These are phyloP conservation scores for Niebla homalea DNA, from an alignment of 495 filamentous ascomycete genomes.

Conservation along the genomic window DNA sequence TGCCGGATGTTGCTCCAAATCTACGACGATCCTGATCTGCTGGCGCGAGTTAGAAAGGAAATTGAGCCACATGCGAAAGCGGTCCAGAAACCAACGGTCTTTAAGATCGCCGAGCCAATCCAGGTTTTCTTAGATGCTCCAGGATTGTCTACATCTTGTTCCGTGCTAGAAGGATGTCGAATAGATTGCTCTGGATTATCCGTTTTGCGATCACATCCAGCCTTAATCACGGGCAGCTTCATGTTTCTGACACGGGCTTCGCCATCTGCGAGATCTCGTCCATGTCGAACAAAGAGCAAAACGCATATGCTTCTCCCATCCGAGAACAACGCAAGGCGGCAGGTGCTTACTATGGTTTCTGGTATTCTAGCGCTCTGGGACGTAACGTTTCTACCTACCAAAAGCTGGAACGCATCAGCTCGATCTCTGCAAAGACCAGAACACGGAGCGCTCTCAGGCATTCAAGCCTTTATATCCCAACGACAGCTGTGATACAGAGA, in stretches of 20 bases:
- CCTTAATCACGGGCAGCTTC: too few relatives aligned
- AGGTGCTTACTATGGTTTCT: conserved; percentile 28
- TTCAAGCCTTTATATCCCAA: too few relatives aligned
- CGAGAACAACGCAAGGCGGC: too few relatives aligned
- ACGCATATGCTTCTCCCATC: too few relatives aligned
- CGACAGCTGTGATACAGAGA: too few relatives aligned
- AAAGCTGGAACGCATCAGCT: not conserved
- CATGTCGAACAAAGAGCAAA: too few relatives aligned
- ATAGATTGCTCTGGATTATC: too few relatives aligned
- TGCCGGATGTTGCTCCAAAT: conserved; percentile 48
- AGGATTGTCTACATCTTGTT: conserved; percentile 33
- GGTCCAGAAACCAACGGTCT: conserved; percentile 31
- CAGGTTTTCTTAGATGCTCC: conserved; percentile 34
- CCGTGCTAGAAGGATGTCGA: conserved; percentile 22
- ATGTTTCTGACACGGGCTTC: too few relatives aligned
- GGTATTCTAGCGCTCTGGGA: conserved; percentile 40
- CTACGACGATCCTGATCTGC: conserved; percentile 30
- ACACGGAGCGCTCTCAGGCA: too few relatives aligned
- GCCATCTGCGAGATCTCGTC: too few relatives aligned
- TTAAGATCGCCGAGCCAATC: conserved; percentile 42
- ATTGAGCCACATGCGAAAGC: conserved; percentile 33
- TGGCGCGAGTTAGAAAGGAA: conserved; percentile 40
- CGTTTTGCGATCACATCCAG: too few relatives aligned
- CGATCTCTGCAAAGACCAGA: too few relatives aligned
- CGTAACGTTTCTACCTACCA: conserved; percentile 19